A percentile compares a stretch with the other conserved stretches of the same genome.
phyloP scores from a whole-genome alignment of 1,139 yeast species.

The Geotrichum bryndzae region DNA sequence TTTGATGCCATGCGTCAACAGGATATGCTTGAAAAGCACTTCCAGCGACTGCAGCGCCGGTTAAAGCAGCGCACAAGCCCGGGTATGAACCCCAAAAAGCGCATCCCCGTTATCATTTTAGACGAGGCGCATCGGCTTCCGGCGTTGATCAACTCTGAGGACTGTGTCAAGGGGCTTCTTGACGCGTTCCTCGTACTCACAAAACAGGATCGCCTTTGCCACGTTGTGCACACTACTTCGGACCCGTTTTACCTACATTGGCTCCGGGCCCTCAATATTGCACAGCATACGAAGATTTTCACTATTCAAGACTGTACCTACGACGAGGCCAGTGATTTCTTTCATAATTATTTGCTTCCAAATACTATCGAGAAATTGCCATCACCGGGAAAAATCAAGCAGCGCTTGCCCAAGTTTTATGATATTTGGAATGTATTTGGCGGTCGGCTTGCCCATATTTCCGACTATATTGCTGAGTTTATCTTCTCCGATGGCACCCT shows the following conservation, averaged over 20 bases:
- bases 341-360: conserved; percentile 17
- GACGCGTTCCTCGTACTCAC: conserved; percentile 22
- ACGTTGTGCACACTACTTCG: conserved; percentile 22
- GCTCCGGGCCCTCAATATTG: conserved; percentile 19
- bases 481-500: conserved; percentile 20
- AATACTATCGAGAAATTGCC: conserved; percentile 18
- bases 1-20: conserved; percentile 9
- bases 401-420: conserved; percentile 19
- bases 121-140: conserved; percentile 23
- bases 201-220: conserved; percentile 23
- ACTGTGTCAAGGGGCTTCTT: conserved; percentile 18
- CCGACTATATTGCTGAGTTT: conserved; percentile 21
- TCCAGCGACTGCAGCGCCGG: conserved; percentile 1
- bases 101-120: conserved; percentile 20
- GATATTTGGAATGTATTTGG: conserved; percentile 23
- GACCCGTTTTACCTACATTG: conserved; percentile 23
- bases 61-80: conserved; percentile 12
- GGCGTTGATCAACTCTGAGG: conserved; percentile 14
- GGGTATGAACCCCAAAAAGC: conserved; percentile 10
- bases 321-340: conserved; percentile 17
- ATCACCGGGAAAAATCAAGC: conserved; percentile 21
- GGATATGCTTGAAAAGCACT: background rate
- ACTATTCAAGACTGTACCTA: conserved; percentile 21
- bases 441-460: conserved; percentile 21
- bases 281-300: conserved; percentile 21